Percentiles rank a stretch among this genome's conserved stretches.
These are phyloP conservation scores for Fragaria vesca DNA, from an alignment of 306 rosid species.

Conservation along the genomic window DNA sequence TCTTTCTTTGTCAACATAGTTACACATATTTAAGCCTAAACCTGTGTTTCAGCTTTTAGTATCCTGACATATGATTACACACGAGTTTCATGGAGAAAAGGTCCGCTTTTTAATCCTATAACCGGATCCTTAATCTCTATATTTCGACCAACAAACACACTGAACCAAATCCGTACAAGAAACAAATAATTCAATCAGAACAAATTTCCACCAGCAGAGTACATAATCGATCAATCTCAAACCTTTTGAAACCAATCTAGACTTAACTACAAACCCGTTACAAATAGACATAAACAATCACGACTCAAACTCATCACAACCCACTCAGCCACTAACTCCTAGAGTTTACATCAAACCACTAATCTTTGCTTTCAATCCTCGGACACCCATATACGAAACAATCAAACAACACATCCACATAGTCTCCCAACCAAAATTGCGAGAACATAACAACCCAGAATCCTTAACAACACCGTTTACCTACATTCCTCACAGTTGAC, in stretches of 20 bases:
- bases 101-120: neutral
- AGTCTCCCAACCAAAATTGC: neutral
- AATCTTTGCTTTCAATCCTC: neutral
- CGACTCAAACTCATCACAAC: neutral
- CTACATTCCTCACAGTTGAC: constrained; percentile 7
- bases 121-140: neutral
- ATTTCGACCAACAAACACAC: neutral
- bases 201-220: no score
- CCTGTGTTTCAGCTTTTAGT: neutral
- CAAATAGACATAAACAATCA: neutral
- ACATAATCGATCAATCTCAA: neutral
- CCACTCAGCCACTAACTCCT: neutral
- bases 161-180: neutral
- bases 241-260: neutral
- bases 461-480: neutral
- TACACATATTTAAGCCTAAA: neutral
- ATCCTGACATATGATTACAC: neutral
- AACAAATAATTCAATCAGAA: neutral
- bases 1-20: neutral
- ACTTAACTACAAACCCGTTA: neutral
- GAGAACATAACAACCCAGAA: neutral
- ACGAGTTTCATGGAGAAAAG: neutral
- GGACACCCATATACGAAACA: neutral
- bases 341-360: neutral
- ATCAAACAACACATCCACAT: neutral